Percentiles rank a stretch among this genome's conserved stretches.
phyloP scores from a whole-genome alignment of 1,139 yeast genomes.

The Tardiomyces depauwii region DNA sequence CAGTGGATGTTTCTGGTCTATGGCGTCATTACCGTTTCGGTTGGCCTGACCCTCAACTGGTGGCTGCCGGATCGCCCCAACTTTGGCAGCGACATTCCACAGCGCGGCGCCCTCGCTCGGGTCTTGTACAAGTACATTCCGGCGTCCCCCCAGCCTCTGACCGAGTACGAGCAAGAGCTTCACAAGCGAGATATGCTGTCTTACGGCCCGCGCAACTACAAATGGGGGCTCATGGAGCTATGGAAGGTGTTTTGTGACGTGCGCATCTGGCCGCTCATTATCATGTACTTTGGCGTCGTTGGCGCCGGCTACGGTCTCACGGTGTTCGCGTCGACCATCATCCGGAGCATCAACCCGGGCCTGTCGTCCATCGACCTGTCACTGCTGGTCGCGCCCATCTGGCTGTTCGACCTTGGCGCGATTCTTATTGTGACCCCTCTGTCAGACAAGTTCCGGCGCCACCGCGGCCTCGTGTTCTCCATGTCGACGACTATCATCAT shows the following conservation, averaged over 20 bases:
- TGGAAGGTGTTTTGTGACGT: constrained; percentile 45
- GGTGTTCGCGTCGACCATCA: constrained; percentile 78
- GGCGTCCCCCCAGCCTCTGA: background rate
- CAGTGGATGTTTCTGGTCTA: constrained; percentile 80
- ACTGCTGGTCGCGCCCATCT: constrained; percentile 74
- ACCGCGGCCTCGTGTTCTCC: constrained; percentile 52
- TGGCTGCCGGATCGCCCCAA: constrained; percentile 75
- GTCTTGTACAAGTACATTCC: constrained; percentile 2
- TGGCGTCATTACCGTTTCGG: constrained; percentile 58
- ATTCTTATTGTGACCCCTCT: constrained; percentile 67
- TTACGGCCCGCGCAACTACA: constrained; percentile 31
- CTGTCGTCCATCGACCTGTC: constrained; percentile 62
- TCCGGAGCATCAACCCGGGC: constrained; percentile 49
- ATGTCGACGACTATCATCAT: constrained; percentile 56
- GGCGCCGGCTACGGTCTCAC: constrained; percentile 83
- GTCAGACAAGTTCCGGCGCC: constrained; percentile 54
- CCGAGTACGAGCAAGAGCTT: constrained; percentile 37
- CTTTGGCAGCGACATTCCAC: constrained; percentile 2
- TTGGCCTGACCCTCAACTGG: constrained; percentile 59
- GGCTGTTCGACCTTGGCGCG: constrained; percentile 80
- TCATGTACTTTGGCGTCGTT: constrained; percentile 89
- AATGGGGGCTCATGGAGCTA: constrained; percentile 59
- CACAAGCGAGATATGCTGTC: constrained; percentile 51
- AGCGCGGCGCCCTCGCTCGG: constrained; percentile 5
- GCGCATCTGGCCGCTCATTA: constrained; percentile 67